Evolutionary conservation across 1,284 basidiomycete species (phyloP).

Genomic region (Ganoderma lingzhi): DNA sequence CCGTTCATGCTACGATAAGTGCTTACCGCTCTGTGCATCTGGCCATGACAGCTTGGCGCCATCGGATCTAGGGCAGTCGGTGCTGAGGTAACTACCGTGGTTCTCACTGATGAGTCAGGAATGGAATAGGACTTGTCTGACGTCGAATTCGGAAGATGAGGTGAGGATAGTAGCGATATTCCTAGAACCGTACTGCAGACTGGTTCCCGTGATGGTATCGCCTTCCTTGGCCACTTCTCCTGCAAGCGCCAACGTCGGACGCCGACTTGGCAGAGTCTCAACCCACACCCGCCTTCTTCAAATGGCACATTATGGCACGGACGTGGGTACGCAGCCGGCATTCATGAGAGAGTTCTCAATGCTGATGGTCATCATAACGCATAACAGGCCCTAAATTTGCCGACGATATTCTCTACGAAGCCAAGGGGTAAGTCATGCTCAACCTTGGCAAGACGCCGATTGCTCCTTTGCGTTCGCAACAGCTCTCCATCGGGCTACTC

Average conservation of each 20-base stretch:
- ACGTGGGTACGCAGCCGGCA: constrained; percentile 4
- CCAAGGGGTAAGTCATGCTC: not conserved
- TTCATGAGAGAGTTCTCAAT: constrained; percentile 10
- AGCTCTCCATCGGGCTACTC: constrained; percentile 3
- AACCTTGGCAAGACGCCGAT: not conserved
- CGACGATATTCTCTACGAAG: constrained; percentile 6
- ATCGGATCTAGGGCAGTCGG: not conserved
- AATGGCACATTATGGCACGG: constrained; percentile 2
- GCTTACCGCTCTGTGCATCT: constrained; percentile 3
- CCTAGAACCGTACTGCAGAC: not conserved
- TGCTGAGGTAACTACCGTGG: not conserved
- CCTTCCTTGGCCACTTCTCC: constrained; percentile 3
- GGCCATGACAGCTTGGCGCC: not conserved
- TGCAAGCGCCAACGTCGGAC: constrained; percentile 2
- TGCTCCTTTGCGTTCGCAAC: not conserved
- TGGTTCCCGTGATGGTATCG: constrained; percentile 1
- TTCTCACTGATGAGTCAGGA: not conserved
- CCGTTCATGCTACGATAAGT: not conserved
- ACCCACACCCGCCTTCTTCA: not conserved
- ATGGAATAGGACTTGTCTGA: constrained; percentile 2
- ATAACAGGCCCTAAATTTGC: not conserved
- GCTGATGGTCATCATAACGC: constrained; percentile 3
- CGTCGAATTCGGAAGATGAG: not conserved
- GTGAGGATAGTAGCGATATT: not conserved
- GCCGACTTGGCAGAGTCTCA: constrained; percentile 2